Conservation (phyloP, 2,329 filamentous ascomycete species). For the Claviceps pazoutovae region DNA sequence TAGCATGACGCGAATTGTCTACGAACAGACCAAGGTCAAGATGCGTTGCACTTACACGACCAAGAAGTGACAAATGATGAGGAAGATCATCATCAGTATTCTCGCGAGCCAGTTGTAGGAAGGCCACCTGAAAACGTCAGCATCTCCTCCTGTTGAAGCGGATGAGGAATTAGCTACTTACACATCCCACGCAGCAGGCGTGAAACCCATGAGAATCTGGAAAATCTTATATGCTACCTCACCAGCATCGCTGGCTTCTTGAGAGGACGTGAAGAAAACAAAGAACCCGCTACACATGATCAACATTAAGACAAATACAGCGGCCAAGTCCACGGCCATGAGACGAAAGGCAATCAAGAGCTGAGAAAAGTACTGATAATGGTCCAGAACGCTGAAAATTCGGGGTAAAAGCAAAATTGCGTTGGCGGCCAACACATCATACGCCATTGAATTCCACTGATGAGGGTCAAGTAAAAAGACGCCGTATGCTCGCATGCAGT, state of each 20-base stretch:
- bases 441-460: slow-evolving; percentile 69
- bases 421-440: slow-evolving; percentile 85
- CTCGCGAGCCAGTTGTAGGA: slow-evolving; percentile 68
- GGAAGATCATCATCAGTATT: slow-evolving; percentile 61
- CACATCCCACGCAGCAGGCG: slow-evolving; percentile 88
- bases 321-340: slow-evolving; percentile 81
- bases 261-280: slow-evolving; percentile 79
- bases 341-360: slow-evolving; percentile 85
- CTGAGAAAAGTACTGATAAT: slow-evolving; percentile 93
- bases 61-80: slow-evolving; percentile 91
- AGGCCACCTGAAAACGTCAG: slow-evolving; percentile 37
- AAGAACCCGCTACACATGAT: slow-evolving; percentile 92
- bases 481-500: slow-evolving; percentile 77
- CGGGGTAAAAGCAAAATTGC: slow-evolving; percentile 81
- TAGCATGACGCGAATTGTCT: neutral
- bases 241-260: slow-evolving; percentile 52
- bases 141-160: neutral
- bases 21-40: too few species aligned
- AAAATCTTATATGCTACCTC: slow-evolving; percentile 84
- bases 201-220: slow-evolving; percentile 91
- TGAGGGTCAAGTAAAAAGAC: slow-evolving; percentile 67
- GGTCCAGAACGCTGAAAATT: slow-evolving; percentile 83
- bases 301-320: slow-evolving; percentile 69
- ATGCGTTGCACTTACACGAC: slow-evolving; percentile 45
- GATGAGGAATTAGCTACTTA: slow-evolving; percentile 20